phyloP scores from a whole-genome alignment of 805 yeast genomes.

The Candida montana region DNA sequence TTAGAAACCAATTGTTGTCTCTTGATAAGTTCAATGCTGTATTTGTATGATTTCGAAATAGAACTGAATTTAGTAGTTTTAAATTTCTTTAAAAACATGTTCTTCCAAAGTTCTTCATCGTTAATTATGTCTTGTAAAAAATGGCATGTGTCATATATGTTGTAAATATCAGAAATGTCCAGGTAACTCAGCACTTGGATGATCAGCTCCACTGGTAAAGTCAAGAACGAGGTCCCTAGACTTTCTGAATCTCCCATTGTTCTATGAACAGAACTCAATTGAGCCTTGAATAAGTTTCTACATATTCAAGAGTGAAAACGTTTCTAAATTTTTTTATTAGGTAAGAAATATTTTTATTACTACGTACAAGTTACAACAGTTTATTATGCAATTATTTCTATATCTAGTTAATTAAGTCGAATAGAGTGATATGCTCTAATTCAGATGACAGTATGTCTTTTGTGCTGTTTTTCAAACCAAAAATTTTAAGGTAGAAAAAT shows the following conservation, averaged over 20 bases:
- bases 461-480: not conserved
- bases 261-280: not conserved
- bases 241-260: not conserved
- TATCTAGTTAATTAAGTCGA: no score
- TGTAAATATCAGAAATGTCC: slow-evolving; percentile 31
- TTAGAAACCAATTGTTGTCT: slow-evolving; percentile 21
- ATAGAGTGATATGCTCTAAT: not conserved
- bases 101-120: slow-evolving; percentile 40
- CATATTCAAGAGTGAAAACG: not conserved
- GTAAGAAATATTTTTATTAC: no score
- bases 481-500: not conserved
- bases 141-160: slow-evolving; percentile 28
- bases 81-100: slow-evolving; percentile 28
- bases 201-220: slow-evolving; percentile 1
- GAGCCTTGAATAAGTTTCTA: not conserved
- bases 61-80: slow-evolving; percentile 32
- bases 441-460: not conserved
- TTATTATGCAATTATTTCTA: no score
- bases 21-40: slow-evolving; percentile 30
- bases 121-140: slow-evolving; percentile 27
- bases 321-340: not conserved
- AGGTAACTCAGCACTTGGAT: slow-evolving; percentile 29
- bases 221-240: not conserved
- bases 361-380: no score
- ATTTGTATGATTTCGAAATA: slow-evolving; percentile 28